phyloP scores from a whole-genome alignment of 1,284 basidiomycete genomes.

The Ganoderma lingzhi region DNA sequence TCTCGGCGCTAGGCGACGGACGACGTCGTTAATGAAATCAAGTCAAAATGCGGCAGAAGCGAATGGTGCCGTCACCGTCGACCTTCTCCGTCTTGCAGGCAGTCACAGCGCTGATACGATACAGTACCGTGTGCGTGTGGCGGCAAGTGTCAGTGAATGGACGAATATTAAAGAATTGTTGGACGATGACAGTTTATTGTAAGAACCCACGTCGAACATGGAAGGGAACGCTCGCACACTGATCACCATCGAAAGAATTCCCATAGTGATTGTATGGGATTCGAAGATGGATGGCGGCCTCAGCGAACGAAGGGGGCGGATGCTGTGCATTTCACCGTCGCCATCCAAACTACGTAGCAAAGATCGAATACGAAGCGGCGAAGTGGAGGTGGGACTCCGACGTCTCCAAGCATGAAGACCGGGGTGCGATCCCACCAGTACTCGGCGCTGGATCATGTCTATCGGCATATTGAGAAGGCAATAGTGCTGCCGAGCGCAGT shows the following conservation, averaged over 20 bases:
- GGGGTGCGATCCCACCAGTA: neutral
- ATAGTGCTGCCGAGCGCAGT: neutral
- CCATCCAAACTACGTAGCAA: neutral
- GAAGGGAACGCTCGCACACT: conserved; percentile 4
- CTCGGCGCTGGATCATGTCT: neutral
- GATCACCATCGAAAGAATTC: conserved; percentile 5
- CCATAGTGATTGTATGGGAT: neutral
- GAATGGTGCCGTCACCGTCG: conserved; percentile 5
- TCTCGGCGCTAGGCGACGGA: conserved; percentile 1
- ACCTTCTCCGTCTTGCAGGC: neutral
- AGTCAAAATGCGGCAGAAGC: conserved; percentile 5
- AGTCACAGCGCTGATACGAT: conserved; percentile 3
- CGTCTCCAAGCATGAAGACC: neutral
- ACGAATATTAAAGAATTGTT: conserved; percentile 1
- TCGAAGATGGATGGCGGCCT: conserved; percentile 6
- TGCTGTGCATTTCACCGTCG: conserved; percentile 5
- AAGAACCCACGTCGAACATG: neutral
- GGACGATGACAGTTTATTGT: conserved; percentile 9
- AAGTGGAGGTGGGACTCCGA: neutral
- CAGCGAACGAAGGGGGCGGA: neutral
- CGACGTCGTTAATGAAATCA: conserved; percentile 14
- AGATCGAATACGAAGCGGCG: neutral
- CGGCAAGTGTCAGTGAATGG: conserved; percentile 5
- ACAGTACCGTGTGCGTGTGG: neutral
- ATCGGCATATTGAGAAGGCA: neutral